Base-by-base conservation (phyloP, 176 grass and related monocot species). In the Phoenix dactylifera region DNA sequence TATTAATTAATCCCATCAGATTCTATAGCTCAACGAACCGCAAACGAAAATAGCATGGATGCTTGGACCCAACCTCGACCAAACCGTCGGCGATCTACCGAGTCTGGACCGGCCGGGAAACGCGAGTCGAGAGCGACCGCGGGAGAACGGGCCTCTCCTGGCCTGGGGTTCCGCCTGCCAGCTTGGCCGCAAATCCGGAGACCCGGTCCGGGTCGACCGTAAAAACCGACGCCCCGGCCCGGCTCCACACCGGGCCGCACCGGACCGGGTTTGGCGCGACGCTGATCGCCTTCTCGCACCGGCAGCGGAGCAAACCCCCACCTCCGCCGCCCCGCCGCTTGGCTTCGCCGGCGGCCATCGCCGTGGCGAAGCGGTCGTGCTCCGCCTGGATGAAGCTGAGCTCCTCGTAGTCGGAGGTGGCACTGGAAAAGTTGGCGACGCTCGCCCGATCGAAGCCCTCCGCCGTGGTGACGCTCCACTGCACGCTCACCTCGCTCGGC, bases 401-500 rank as follows among this genome's bases (percentile, higher is more conserved):
- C 61, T 93, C 83, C 52, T 76, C 83, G 67, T 64, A 61, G 77
- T 76, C 71, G 50, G 83, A 87, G 0, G 83, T 80, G 32, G 88
- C 66, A 77, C 88, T 87, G 49, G 88, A 83, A 77, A 92, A 87
- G 71, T 89, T 82, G 30, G 86, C 74, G 12, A 56, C 3, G 77
- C 73, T 89, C 25, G 65, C 57, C 0, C 65, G 60, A 64, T 89
- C 77, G 71, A 75, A 82, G 3, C 77, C 74, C 71, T 89, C 77
- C 0, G 81, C 81, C 16, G 81, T 89, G 23, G 63, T 66, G 25
- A 89, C 86, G 80, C 86, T 89, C 86, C 86, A 89, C 58, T 71
- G 70, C 52, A 89, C 77, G 77, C 86, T 89, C n/a, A 60, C 81
- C 70, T 89, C 86, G 81, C 85, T 89, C n/a, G 85, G 73, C 14